A percentile compares a stretch with the other conserved stretches of the same genome.
Evolutionary conservation across 768 basidiomycete genomes (phyloP).

Genomic region (Lactifluus subvellereus): DNA sequence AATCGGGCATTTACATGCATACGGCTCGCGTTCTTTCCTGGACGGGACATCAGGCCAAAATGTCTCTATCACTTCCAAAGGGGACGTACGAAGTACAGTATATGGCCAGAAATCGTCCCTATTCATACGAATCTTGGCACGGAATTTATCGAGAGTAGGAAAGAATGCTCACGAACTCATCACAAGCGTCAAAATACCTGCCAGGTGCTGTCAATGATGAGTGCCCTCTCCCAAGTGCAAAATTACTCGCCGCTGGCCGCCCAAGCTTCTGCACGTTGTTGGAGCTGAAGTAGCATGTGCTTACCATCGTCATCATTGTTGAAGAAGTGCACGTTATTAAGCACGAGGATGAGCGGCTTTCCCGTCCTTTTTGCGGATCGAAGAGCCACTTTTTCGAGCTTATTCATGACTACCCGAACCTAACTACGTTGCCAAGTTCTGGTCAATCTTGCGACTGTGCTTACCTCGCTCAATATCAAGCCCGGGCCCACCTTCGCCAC

Average conservation of each 20-base stretch:
- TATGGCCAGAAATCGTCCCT: slow-evolving; percentile 88
- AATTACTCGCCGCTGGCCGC: slow-evolving; percentile 58
- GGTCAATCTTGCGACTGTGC: neutral
- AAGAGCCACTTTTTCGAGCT: slow-evolving; percentile 81
- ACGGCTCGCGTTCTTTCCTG: slow-evolving; percentile 64
- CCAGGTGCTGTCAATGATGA: slow-evolving; percentile 15
- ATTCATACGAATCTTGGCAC: slow-evolving; percentile 1
- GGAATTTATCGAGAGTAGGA: neutral
- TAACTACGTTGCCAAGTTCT: neutral
- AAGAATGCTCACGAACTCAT: slow-evolving; percentile 57
- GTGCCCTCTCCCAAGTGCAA: neutral
- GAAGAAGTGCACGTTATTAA: slow-evolving; percentile 76
- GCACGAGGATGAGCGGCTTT: slow-evolving; percentile 69
- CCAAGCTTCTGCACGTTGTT: slow-evolving; percentile 84
- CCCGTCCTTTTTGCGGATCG: slow-evolving; percentile 48
- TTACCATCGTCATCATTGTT: slow-evolving; percentile 72
- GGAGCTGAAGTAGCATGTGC: slow-evolving; percentile 78
- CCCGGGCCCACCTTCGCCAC: slow-evolving; percentile 51
- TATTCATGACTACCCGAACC: slow-evolving; percentile 54
- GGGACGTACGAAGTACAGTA: slow-evolving; percentile 49
- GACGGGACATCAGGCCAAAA: slow-evolving; percentile 19
- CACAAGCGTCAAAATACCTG: slow-evolving; percentile 72
- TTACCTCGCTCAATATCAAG: slow-evolving; percentile 77
- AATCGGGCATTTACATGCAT: slow-evolving; percentile 51
- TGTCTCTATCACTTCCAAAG: neutral